These are phyloP conservation scores for Clonostachys byssicola DNA, from an alignment of 2,329 filamentous ascomycete genomes.

Conservation along the genomic window DNA sequence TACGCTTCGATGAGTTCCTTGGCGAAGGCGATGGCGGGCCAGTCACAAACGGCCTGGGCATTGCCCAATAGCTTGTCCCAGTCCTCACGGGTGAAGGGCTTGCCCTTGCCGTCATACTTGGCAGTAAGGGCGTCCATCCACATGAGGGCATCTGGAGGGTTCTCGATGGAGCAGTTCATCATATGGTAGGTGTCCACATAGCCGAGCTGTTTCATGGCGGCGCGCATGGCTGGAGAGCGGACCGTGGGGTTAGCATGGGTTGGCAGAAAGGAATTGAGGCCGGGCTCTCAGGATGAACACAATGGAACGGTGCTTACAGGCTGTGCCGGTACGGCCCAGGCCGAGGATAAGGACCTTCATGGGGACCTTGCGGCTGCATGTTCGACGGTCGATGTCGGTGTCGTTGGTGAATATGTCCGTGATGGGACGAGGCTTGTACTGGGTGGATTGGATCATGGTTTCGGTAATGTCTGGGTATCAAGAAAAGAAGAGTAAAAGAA, in stretches of 20 bases:
- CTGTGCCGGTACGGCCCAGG: slow-evolving; percentile 66
- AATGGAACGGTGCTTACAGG: slow-evolving; percentile 44
- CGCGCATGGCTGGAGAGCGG: slow-evolving; percentile 47
- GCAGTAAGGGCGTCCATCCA: slow-evolving; percentile 67
- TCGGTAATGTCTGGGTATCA: background rate
- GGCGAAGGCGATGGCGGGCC: slow-evolving; percentile 63
- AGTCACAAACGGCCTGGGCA: slow-evolving; percentile 65
- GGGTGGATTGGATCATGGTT: slow-evolving; percentile 19
- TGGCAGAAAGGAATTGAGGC: background rate
- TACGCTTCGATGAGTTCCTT: slow-evolving; percentile 69
- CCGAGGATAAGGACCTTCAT: slow-evolving; percentile 71
- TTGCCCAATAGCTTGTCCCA: slow-evolving; percentile 67
- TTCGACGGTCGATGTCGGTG: slow-evolving; percentile 62
- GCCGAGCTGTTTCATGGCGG: slow-evolving; percentile 61
- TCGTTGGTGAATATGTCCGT: slow-evolving; percentile 62
- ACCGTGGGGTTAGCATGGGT: background rate
- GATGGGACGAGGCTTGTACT: slow-evolving; percentile 29
- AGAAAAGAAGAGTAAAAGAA: no score
- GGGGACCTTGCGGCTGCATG: slow-evolving; percentile 62
- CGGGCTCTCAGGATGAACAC: background rate
- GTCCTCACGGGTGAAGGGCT: slow-evolving; percentile 57
- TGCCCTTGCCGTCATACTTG: slow-evolving; percentile 27
- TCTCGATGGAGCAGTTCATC: slow-evolving; percentile 67
- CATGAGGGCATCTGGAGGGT: slow-evolving; percentile 52
- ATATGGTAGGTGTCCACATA: slow-evolving; percentile 70